Conservation (phyloP, 805 yeast species). For the Wickerhamomyces tratensis region DNA sequence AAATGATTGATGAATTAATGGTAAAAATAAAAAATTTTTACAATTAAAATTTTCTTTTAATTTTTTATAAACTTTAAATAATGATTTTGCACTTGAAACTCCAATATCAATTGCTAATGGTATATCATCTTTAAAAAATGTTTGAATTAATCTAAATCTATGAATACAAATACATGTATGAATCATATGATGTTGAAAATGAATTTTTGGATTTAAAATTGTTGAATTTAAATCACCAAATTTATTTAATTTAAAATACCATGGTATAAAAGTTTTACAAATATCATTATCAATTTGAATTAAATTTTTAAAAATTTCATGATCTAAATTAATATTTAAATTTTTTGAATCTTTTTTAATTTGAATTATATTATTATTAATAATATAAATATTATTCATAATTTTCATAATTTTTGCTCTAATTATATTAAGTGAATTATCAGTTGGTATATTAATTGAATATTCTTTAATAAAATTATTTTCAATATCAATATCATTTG, state of each 20-base stretch:
- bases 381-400: slow-evolving; percentile 11
- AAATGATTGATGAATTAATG: slow-evolving; percentile 23
- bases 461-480: slow-evolving; percentile 11
- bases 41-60: slow-evolving; percentile 14
- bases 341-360: no score
- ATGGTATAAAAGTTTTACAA: slow-evolving; percentile 12
- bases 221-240: slow-evolving; percentile 14
- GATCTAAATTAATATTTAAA: slow-evolving; percentile 4
- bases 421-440: slow-evolving; percentile 18
- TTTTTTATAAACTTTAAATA: slow-evolving; percentile 19
- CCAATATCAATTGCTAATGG: slow-evolving; percentile 22
- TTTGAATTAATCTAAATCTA: slow-evolving; percentile 20
- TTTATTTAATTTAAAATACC: slow-evolving; percentile 18
- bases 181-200: slow-evolving; percentile 21
- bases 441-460: slow-evolving; percentile 15
- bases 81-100: slow-evolving; percentile 14
- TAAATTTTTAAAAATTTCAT: slow-evolving; percentile 13
- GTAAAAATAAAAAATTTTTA: slow-evolving; percentile 18
- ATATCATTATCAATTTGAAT: slow-evolving; percentile 18
- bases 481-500: slow-evolving; percentile 20
- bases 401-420: slow-evolving; percentile 18
- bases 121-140: slow-evolving; percentile 15
- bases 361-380: slow-evolving; percentile 4
- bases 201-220: slow-evolving; percentile 13
- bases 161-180: slow-evolving; percentile 23